Evolutionary conservation across 192 early-diverging fungal genomes (phyloP).

Genomic region (Umbelopsis vinacea): DNA sequence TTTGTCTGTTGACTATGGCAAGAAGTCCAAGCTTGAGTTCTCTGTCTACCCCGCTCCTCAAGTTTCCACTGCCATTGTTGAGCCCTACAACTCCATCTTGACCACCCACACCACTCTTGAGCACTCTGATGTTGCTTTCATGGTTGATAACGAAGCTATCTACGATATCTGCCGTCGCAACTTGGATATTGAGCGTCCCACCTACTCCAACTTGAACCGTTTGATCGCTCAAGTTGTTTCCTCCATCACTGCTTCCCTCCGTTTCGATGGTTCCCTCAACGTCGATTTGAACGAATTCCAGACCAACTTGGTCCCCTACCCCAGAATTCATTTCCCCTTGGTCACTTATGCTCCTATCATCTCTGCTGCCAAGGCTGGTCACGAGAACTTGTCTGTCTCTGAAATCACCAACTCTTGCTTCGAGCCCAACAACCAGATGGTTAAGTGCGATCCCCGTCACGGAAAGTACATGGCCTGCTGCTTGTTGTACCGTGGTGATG

Average conservation of each 20-base stretch:
- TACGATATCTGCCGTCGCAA: conserved; percentile 99
- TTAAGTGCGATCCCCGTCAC: conserved; percentile 96
- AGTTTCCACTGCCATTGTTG: conserved; percentile 95
- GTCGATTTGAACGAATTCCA: conserved; percentile 99
- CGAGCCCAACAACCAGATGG: conserved; percentile 99
- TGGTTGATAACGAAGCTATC: conserved; percentile 99
- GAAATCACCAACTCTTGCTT: conserved; percentile 95
- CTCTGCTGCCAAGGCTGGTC: conserved; percentile 93
- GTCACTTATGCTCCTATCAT: conserved; percentile 97
- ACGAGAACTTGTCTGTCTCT: conserved; percentile 93
- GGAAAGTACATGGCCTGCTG: conserved; percentile 99
- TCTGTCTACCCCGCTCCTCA: conserved; percentile 98
- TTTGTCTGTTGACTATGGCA: conserved; percentile 99
- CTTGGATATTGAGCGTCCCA: conserved; percentile 95
- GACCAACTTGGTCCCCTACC: conserved; percentile 99
- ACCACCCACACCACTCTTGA: conserved; percentile 99
- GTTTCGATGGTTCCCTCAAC: conserved; percentile 98
- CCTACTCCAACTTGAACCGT: conserved; percentile 97
- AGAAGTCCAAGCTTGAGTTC: conserved; percentile 99
- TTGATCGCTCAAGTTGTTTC: conserved; percentile 99
- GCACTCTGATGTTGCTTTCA: conserved; percentile 99
- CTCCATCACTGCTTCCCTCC: conserved; percentile 98
- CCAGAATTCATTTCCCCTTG: conserved; percentile 98
- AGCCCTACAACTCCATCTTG: conserved; percentile 99
- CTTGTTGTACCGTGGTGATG: conserved; percentile 98